These are phyloP conservation scores for Chaetomiaceae sp. DNA, from an alignment of 2,329 filamentous ascomycete species.

Conservation along the genomic window DNA sequence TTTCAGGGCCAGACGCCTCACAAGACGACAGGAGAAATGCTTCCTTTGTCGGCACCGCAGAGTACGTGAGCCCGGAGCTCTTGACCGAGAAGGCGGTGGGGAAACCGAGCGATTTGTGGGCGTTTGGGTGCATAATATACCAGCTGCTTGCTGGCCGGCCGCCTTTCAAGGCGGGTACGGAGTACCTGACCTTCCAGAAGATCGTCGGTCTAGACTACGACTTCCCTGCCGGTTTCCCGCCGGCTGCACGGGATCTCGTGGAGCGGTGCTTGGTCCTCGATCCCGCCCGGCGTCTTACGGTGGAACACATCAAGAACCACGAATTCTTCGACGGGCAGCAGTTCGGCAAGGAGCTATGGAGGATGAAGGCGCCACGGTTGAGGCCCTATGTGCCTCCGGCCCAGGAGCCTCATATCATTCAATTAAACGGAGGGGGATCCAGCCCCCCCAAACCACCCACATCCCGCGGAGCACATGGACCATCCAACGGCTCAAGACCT, in stretches of 20 bases:
- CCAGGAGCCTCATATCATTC: slow-evolving; percentile 69
- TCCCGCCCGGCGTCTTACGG: slow-evolving; percentile 73
- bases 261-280: slow-evolving; percentile 88
- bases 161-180: slow-evolving; percentile 92
- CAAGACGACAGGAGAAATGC: slow-evolving; percentile 69
- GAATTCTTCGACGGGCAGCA: slow-evolving; percentile 85
- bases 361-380: slow-evolving; percentile 79
- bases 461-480: slow-evolving; percentile 33
- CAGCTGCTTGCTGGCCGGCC: slow-evolving; percentile 93
- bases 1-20: slow-evolving; percentile 31
- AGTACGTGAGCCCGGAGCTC: slow-evolving; percentile 97
- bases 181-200: slow-evolving; percentile 97
- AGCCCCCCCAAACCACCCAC: slow-evolving; percentile 29
- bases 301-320: slow-evolving; percentile 96
- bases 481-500: slow-evolving; percentile 54
- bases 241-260: slow-evolving; percentile 79
- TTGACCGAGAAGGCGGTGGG: slow-evolving; percentile 94
- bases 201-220: slow-evolving; percentile 93
- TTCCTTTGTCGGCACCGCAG: slow-evolving; percentile 95
- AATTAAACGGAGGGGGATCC: slow-evolving; percentile 56
- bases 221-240: slow-evolving; percentile 83
- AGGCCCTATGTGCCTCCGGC: slow-evolving; percentile 76
- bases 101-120: slow-evolving; percentile 97
- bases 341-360: slow-evolving; percentile 85
- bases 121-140: slow-evolving; percentile 96